Evolutionary conservation across 805 yeast species (phyloP), one percentile per base, ranked within the genome.

Genomic region (Lachancea cidri): DNA sequence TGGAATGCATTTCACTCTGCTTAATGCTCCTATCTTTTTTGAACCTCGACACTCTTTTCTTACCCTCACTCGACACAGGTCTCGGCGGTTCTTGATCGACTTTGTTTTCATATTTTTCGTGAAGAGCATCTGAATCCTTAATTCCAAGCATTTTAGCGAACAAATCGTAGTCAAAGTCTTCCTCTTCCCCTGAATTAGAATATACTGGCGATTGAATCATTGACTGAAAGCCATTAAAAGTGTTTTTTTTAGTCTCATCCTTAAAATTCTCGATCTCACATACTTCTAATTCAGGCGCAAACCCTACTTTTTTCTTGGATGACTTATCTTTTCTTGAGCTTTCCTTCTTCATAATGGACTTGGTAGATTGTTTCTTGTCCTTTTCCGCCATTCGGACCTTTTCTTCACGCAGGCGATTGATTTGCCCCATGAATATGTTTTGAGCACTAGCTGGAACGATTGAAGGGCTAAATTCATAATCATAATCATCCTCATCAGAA

Each of bases 251-350:
- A 5, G 60, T 63, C 31, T 58, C 64, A 8, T 48, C 48, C 38
- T 63, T 63, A 20, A 58, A 40, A 42, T 49, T 62, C 41, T 61
- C 64, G 14, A 63, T 58, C 43, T 61, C 65, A 39, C 51, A 51
- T 16, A 63, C 53, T 42, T 61, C 62, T 7, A 62, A 47, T n/a
- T 44, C 38, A 4, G 52, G 33, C 2, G 66, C 67, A 45, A 63
- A 63, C 2, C 61, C 58, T 30, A 63, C 65, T 32, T 40, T 43
- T 37, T 61, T 63, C 38, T 52, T 53, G 5, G 33, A 39, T 13
- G 17, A 7, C 2, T 41, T 20, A 19, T 18, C 33, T 29, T 29
- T 13, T 8, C 7, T 13, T 29, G 27, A 34, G 11, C 11, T 5
- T 9, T 16, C 35, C 7, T 36, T 37, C 34, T 45, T 39, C 7